Percentiles rank a stretch among this genome's conserved stretches.
These are phyloP conservation scores for Botrytis tulipae DNA, from an alignment of 2,329 filamentous ascomycete species.

Conservation along the genomic window DNA sequence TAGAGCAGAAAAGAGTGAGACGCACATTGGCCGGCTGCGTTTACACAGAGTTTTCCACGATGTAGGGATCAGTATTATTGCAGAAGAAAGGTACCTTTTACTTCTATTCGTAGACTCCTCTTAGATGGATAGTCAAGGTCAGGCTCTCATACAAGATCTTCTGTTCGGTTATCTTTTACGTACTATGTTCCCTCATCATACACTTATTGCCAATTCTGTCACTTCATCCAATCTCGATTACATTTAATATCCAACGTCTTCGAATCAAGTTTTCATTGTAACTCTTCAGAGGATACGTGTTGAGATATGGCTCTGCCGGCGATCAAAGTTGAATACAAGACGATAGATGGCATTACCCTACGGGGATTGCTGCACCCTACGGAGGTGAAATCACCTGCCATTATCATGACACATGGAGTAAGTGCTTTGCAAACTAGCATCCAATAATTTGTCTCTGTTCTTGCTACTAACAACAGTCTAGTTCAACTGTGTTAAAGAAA, in stretches of 20 bases:
- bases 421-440: neutral
- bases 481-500: conserved; percentile 29
- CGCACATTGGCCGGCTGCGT: neutral
- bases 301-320: neutral
- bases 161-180: neutral
- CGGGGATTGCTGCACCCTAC: neutral
- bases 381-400: neutral
- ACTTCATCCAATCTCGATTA: neutral
- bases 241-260: neutral
- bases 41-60: neutral
- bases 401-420: neutral
- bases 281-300: neutral
- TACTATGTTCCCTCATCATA: neutral
- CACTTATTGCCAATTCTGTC: neutral
- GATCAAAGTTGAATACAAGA: neutral
- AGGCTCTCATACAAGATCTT: neutral
- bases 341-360: neutral
- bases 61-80: neutral
- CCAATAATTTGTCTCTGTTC: neutral
- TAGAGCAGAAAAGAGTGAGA: neutral
- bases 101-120: neutral
- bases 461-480: neutral
- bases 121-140: neutral
- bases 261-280: neutral
- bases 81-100: neutral